Evolutionary conservation across 345 rosid genomes (phyloP).

Genomic region (Draba incana): DNA sequence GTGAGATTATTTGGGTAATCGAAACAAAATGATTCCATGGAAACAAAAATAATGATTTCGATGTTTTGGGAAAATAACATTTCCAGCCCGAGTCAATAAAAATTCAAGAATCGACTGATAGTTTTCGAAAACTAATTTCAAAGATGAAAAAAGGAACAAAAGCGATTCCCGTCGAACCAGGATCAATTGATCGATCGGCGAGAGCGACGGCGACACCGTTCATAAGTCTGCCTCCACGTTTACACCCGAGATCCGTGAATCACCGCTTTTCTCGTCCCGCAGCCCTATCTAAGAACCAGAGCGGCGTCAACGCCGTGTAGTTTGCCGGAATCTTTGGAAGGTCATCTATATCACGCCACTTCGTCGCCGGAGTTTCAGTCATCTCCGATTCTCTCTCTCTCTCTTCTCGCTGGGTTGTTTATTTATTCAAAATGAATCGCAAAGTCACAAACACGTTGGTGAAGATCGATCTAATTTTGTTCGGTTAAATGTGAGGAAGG

Average conservation of each 20-base stretch:
- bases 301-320: constrained; percentile 83
- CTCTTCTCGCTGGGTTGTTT: background rate
- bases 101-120: background rate
- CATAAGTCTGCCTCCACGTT: constrained; percentile 84
- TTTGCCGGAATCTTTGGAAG: constrained; percentile 82
- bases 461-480: background rate
- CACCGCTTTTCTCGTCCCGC: constrained; percentile 62
- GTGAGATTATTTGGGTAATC: background rate
- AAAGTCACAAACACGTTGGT: constrained; percentile 27
- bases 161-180: constrained; percentile 66
- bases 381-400: constrained; percentile 10
- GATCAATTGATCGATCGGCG: constrained; percentile 59
- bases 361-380: constrained; percentile 35
- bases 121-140: background rate
- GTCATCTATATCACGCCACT: constrained; percentile 70
- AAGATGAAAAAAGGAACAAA: background rate
- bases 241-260: constrained; percentile 64
- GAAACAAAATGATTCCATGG: background rate
- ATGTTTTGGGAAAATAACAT: background rate
- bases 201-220: constrained; percentile 85
- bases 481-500: too few species aligned
- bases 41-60: constrained; percentile 5
- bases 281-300: constrained; percentile 84
- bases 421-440: constrained; percentile 11
- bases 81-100: background rate